phyloP scores from a whole-genome alignment of 1,284 basidiomycete species.

The Sporisorium exsertum region DNA sequence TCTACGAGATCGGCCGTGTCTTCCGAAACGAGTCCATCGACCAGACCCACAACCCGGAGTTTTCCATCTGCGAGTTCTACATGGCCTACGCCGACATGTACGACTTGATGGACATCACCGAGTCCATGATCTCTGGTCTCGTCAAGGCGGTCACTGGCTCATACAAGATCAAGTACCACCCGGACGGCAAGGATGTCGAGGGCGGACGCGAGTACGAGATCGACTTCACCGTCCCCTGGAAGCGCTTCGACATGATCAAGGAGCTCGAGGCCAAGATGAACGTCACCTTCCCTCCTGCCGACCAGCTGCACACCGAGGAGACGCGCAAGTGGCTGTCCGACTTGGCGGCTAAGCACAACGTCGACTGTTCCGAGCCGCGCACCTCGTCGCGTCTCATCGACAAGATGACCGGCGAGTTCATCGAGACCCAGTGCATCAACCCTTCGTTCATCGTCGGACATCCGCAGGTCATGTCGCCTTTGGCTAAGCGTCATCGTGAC shows the following conservation, averaged over 20 bases:
- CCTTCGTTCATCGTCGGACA: slow-evolving; percentile 96
- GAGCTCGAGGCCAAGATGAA: slow-evolving; percentile 93
- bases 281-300: slow-evolving; percentile 92
- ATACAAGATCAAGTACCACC: slow-evolving; percentile 88
- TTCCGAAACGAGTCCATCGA: slow-evolving; percentile 99
- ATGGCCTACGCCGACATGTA: slow-evolving; percentile 99
- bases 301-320: slow-evolving; percentile 87
- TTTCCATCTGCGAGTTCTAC: slow-evolving; percentile 98
- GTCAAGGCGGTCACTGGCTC: slow-evolving; percentile 89
- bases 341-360: slow-evolving; percentile 84
- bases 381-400: slow-evolving; percentile 95
- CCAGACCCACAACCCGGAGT: slow-evolving; percentile 76
- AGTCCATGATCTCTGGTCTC: slow-evolving; percentile 88
- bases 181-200: slow-evolving; percentile 84
- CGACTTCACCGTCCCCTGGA: slow-evolving; percentile 96
- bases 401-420: slow-evolving; percentile 97
- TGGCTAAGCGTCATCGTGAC: slow-evolving; percentile 74
- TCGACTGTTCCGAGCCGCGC: slow-evolving; percentile 95
- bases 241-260: slow-evolving; percentile 95
- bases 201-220: slow-evolving; percentile 78
- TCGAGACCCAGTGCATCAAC: slow-evolving; percentile 95
- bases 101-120: slow-evolving; percentile 98
- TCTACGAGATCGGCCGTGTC: slow-evolving; percentile 97
- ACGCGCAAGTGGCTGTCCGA: slow-evolving; percentile 90
- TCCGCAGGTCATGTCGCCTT: slow-evolving; percentile 98